phyloP scores from a whole-genome alignment of 2,329 filamentous ascomycete genomes.

The Pseudohalonectria lignicola region DNA sequence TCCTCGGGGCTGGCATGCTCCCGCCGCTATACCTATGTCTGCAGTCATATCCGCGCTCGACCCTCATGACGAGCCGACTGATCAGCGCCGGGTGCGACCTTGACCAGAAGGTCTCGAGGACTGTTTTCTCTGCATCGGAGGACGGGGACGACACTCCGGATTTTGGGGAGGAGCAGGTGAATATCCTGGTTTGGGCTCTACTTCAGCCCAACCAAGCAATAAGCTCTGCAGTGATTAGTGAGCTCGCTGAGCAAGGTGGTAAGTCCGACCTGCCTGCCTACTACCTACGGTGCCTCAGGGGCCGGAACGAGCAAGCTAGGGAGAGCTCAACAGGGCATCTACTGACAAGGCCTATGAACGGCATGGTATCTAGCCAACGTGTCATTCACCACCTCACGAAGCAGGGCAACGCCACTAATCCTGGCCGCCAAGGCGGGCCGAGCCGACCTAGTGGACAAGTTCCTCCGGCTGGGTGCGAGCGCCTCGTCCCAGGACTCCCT shows the following conservation, averaged over 20 bases:
- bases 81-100: conserved; percentile 49
- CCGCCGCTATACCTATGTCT: conserved; percentile 44
- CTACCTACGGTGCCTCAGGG: no score
- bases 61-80: conserved; percentile 36
- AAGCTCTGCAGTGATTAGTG: conserved; percentile 44
- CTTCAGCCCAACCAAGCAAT: conserved; percentile 52
- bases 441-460: conserved; percentile 8
- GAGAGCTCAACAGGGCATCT: no score
- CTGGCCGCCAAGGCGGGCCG: conserved; percentile 11
- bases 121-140: conserved; percentile 12
- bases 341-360: no score
- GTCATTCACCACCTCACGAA: conserved; percentile 11
- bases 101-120: conserved; percentile 35
- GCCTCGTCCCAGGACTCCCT: conserved; percentile 10
- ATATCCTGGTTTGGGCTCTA: conserved; percentile 49
- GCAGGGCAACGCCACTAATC: conserved; percentile 12
- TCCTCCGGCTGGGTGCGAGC: conserved; percentile 12
- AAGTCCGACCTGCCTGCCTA: no score
- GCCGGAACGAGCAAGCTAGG: no score
- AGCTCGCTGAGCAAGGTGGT: conserved; percentile 41
- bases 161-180: conserved; percentile 41
- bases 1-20: conserved; percentile 21
- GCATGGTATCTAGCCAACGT: conserved; percentile 7
- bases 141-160: conserved; percentile 21
- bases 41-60: conserved; percentile 41